Percentiles rank a stretch among this genome's conserved stretches.
These are phyloP conservation scores for Gracilaria domingensis DNA, from an alignment of 23 red algal species.

Conservation along the genomic window DNA sequence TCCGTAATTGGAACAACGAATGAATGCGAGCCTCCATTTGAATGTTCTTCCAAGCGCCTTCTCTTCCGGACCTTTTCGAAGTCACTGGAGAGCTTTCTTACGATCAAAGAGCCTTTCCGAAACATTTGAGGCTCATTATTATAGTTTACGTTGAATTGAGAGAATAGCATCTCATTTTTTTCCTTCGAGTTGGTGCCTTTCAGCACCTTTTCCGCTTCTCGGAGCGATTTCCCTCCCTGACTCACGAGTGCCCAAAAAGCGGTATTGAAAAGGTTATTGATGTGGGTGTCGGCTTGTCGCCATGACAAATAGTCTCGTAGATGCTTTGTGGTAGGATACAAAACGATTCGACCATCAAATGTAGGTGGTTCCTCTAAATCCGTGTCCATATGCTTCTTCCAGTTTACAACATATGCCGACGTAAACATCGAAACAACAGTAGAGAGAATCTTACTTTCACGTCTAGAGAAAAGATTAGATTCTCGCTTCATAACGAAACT, in stretches of 20 bases:
- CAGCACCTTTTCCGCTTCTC: conserved; percentile 68
- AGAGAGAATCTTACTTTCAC: conserved; percentile 85
- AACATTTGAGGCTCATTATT: conserved; percentile 74
- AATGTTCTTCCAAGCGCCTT: neutral
- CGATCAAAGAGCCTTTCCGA: conserved; percentile 85
- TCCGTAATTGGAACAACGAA: neutral
- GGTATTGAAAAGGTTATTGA: conserved; percentile 95
- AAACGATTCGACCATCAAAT: conserved; percentile 87
- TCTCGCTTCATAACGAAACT: conserved; percentile 79
- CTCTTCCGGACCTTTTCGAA: neutral
- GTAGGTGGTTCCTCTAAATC: conserved; percentile 52
- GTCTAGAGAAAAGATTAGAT: conserved; percentile 73
- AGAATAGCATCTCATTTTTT: conserved; percentile 95
- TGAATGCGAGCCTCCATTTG: neutral
- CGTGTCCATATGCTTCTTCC: conserved; percentile 64
- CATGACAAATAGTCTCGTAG: conserved; percentile 89
- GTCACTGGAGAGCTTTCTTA: neutral
- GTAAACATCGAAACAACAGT: conserved; percentile 79
- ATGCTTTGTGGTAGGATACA: conserved; percentile 76
- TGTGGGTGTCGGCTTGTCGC: conserved; percentile 89
- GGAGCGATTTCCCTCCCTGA: conserved; percentile 39
- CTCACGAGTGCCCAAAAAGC: conserved; percentile 91
- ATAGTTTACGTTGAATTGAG: conserved; percentile 90
- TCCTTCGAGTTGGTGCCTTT: conserved; percentile 75
- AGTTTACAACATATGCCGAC: conserved; percentile 70